Evolutionary conservation across 768 basidiomycete species (phyloP).

Genomic region (Kwoniella dendrophila): DNA sequence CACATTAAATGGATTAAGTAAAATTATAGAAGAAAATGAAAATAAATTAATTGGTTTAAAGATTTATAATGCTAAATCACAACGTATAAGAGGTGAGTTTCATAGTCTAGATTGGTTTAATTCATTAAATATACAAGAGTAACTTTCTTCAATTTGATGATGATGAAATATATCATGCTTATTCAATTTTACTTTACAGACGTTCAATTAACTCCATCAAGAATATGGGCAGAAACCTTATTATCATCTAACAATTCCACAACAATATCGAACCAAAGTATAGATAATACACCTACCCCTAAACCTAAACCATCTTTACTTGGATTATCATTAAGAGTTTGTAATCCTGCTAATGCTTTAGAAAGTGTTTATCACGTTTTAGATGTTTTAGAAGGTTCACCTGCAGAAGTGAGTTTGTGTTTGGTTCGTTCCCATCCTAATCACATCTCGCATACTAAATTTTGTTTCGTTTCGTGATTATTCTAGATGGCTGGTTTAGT

Average conservation of each 20-base stretch:
- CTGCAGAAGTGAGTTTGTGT: slow-evolving; percentile 71
- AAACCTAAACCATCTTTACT: slow-evolving; percentile 78
- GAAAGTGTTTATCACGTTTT: slow-evolving; percentile 98
- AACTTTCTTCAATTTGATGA: no score
- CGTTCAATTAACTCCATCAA: slow-evolving; percentile 79
- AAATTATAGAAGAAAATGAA: slow-evolving; percentile 51
- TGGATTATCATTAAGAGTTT: slow-evolving; percentile 90
- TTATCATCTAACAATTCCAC: slow-evolving; percentile 50
- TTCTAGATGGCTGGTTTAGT: slow-evolving; percentile 62
- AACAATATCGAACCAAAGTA: not conserved
- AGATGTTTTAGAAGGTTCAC: slow-evolving; percentile 92
- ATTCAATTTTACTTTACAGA: slow-evolving; percentile 60
- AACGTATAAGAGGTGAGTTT: slow-evolving; percentile 50
- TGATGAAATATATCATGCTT: not conserved
- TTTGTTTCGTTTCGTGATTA: no score
- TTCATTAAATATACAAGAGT: no score
- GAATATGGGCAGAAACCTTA: slow-evolving; percentile 67
- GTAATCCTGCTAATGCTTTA: slow-evolving; percentile 80
- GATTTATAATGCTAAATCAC: slow-evolving; percentile 54
- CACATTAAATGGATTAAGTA: slow-evolving; percentile 36
- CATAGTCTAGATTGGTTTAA: no score
- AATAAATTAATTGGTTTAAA: slow-evolving; percentile 43
- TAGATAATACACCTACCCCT: slow-evolving; percentile 34
- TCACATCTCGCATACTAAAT: not conserved
- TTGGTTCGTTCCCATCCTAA: not conserved